phyloP scores from a whole-genome alignment of 495 filamentous ascomycete genomes.

The Sordaria brevicollis region DNA sequence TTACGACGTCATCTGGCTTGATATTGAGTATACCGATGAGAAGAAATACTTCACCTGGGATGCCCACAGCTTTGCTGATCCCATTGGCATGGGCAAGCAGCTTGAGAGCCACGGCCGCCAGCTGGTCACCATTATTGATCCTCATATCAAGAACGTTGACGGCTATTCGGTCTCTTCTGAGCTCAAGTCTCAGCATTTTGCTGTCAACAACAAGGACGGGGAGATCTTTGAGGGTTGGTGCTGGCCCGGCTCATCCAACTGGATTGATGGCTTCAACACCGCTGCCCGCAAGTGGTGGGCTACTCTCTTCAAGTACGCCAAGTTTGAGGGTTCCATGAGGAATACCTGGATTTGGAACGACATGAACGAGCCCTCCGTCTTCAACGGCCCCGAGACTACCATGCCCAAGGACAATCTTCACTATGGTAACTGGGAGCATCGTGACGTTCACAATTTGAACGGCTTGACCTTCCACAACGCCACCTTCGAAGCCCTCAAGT shows the following conservation, averaged over 20 bases:
- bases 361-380: constrained; percentile 99
- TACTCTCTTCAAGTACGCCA: constrained; percentile 72
- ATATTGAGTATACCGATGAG: constrained; percentile 91
- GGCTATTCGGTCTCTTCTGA: constrained; percentile 68
- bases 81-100: constrained; percentile 77
- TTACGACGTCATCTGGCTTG: constrained; percentile 97
- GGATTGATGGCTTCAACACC: constrained; percentile 92
- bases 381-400: constrained; percentile 93
- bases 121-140: constrained; percentile 89
- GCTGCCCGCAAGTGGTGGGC: constrained; percentile 83
- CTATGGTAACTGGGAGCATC: constrained; percentile 86
- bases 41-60: constrained; percentile 99
- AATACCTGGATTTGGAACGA: constrained; percentile 98
- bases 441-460: constrained; percentile 91
- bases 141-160: constrained; percentile 89
- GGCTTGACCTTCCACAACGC: constrained; percentile 91
- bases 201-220: constrained; percentile 79
- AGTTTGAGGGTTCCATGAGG: constrained; percentile 67
- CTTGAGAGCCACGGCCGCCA: constrained; percentile 76
- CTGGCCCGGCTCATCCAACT: constrained; percentile 93
- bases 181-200: constrained; percentile 72
- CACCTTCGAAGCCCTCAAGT: constrained; percentile 71
- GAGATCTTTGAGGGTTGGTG: constrained; percentile 92
- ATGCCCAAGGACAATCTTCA: constrained; percentile 98
- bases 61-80: constrained; percentile 71